phyloP scores from a whole-genome alignment of 192 early-diverging fungal genomes.

The Chytriomyces sp. region DNA sequence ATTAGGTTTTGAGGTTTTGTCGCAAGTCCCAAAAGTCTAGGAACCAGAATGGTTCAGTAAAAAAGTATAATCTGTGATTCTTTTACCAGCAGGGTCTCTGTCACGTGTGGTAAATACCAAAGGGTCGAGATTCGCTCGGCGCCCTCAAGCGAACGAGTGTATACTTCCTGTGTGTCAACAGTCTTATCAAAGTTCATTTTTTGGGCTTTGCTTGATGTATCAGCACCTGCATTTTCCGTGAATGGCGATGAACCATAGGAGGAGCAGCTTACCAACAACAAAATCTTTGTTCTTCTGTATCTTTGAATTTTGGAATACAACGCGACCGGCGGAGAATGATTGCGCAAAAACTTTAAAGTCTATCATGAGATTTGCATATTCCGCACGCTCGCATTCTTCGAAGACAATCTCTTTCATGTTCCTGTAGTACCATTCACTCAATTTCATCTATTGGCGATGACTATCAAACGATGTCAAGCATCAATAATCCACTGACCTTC shows the following conservation, averaged over 20 bases:
- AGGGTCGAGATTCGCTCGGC: slow-evolving; percentile 41
- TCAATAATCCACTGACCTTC: slow-evolving; percentile 15
- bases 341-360: slow-evolving; percentile 36
- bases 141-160: slow-evolving; percentile 21
- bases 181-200: slow-evolving; percentile 37
- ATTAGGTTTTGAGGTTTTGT: slow-evolving; percentile 29
- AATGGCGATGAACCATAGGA: not conserved
- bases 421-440: slow-evolving; percentile 51
- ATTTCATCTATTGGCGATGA: slow-evolving; percentile 26
- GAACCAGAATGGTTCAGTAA: not conserved
- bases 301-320: slow-evolving; percentile 47
- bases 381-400: slow-evolving; percentile 53
- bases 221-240: not conserved
- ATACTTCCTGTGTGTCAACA: slow-evolving; percentile 50
- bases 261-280: slow-evolving; percentile 33
- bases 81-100: slow-evolving; percentile 51
- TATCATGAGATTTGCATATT: slow-evolving; percentile 46
- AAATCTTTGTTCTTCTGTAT: slow-evolving; percentile 45
- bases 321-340: slow-evolving; percentile 32
- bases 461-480: not conserved
- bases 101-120: slow-evolving; percentile 58
- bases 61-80: not conserved
- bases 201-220: slow-evolving; percentile 18
- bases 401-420: slow-evolving; percentile 50
- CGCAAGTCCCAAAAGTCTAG: slow-evolving; percentile 16